A percentile compares a stretch with the other conserved stretches of the same genome.
These are phyloP conservation scores for Fusarium fujikuroi DNA, from an alignment of 2,329 filamentous ascomycete genomes.

Conservation along the genomic window DNA sequence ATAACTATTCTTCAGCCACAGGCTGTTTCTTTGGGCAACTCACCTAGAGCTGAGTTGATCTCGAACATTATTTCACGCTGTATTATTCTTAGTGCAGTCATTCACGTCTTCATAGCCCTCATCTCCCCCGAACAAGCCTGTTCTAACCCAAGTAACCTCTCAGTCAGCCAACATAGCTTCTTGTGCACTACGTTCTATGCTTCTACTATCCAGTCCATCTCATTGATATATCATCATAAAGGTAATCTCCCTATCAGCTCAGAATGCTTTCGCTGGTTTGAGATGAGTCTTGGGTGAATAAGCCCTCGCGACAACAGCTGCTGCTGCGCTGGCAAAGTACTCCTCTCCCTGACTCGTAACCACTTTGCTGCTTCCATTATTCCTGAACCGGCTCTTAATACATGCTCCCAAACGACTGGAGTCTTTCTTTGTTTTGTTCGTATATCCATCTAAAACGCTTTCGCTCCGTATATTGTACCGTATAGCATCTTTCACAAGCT, in stretches of 20 bases:
- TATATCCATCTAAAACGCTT: neutral
- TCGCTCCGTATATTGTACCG: slow-evolving; percentile 27
- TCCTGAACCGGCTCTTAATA: neutral
- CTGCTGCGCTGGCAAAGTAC: slow-evolving; percentile 40
- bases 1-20: neutral
- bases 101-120: neutral
- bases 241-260: no score
- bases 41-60: neutral
- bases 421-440: neutral
- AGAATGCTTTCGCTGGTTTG: neutral
- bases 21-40: neutral
- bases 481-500: slow-evolving; percentile 46
- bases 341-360: neutral
- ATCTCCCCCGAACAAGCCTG: neutral
- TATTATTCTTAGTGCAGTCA: neutral
- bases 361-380: no score
- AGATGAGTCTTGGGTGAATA: slow-evolving; percentile 5
- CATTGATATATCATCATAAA: accelerated
- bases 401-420: neutral
- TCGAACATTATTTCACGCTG: no score
- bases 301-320: slow-evolving; percentile 32
- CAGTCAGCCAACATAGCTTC: no score
- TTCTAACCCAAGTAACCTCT: neutral
- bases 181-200: no score
- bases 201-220: neutral